Evolutionary conservation across 108 stramenopile genomes (phyloP).

Genomic region (Asterionellopsis glacialis): DNA sequence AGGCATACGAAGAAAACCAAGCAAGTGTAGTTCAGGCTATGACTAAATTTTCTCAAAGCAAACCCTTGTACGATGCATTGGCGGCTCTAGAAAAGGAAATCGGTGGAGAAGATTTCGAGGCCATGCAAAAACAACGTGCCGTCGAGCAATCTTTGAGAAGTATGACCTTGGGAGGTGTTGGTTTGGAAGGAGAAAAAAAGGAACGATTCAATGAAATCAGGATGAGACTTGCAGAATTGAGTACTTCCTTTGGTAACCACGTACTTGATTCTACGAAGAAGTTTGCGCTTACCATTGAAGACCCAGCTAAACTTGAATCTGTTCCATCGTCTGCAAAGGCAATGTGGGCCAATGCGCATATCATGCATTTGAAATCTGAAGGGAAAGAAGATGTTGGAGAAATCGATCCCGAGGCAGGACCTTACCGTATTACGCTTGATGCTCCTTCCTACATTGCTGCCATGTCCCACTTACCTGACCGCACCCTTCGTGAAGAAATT

Average conservation of each 20-base stretch:
- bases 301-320: slow-evolving; percentile 72
- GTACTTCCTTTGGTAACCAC: slow-evolving; percentile 92
- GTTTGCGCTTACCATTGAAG: slow-evolving; percentile 69
- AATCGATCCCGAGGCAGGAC: slow-evolving; percentile 78
- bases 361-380: slow-evolving; percentile 31
- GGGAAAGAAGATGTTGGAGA: slow-evolving; percentile 48
- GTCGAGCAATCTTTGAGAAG: slow-evolving; percentile 64
- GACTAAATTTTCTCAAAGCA: slow-evolving; percentile 86
- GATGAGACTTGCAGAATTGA: slow-evolving; percentile 78
- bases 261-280: slow-evolving; percentile 96
- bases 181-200: slow-evolving; percentile 80
- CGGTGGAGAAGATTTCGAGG: slow-evolving; percentile 39
- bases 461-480: slow-evolving; percentile 87
- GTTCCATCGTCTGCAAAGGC: slow-evolving; percentile 89
- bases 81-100: slow-evolving; percentile 44
- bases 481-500: slow-evolving; percentile 83
- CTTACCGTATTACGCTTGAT: slow-evolving; percentile 93
- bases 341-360: slow-evolving; percentile 83
- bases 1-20: slow-evolving; percentile 90
- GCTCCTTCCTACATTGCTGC: slow-evolving; percentile 91
- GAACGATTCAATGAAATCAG: slow-evolving; percentile 96
- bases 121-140: slow-evolving; percentile 71
- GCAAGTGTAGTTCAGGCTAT: slow-evolving; percentile 87
- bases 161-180: slow-evolving; percentile 93
- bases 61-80: slow-evolving; percentile 88